These are phyloP conservation scores for Lenwebbia sp. DNA, from an alignment of 345 rosid genomes.

Conservation along the genomic window DNA sequence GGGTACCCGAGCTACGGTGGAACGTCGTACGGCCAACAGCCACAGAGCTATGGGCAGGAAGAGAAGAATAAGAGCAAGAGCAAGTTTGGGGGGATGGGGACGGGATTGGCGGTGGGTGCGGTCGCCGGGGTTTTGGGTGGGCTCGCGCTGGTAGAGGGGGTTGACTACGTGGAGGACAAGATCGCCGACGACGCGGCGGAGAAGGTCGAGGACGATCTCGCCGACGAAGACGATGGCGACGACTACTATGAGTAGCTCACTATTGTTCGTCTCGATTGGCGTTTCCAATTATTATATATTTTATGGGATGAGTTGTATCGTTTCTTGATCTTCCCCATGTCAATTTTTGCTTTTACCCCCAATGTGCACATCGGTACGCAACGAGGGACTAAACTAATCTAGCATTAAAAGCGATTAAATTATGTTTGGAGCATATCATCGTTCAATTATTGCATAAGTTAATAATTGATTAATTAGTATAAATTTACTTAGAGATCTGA, in stretches of 20 bases:
- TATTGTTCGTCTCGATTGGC: not conserved
- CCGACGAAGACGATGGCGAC: slow-evolving; percentile 2
- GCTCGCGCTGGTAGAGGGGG: slow-evolving; percentile 58
- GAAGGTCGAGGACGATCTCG: slow-evolving; percentile 47
- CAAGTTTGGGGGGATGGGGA: slow-evolving; percentile 73
- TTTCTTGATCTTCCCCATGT: not conserved
- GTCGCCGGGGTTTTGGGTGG: slow-evolving; percentile 73
- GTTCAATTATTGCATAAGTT: not conserved
- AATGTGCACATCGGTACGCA: not conserved
- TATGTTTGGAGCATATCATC: not conserved
- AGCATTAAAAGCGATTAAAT: not conserved
- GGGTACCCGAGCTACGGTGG: not conserved
- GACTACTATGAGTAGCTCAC: not conserved
- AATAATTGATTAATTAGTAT: too few relatives aligned
- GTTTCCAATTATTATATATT: not conserved
- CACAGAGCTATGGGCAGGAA: slow-evolving; percentile 10
- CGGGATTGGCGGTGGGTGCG: slow-evolving; percentile 83
- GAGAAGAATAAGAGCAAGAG: slow-evolving; percentile 39
- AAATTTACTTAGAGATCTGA: too few relatives aligned
- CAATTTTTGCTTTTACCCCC: not conserved
- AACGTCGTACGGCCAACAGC: slow-evolving; percentile 10
- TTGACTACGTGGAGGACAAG: slow-evolving; percentile 59
- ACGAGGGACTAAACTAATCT: not conserved
- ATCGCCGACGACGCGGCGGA: slow-evolving; percentile 50
- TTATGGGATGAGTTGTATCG: not conserved